Conservation (phyloP, 169 alveolate species). For the Eimeria mitis region DNA sequence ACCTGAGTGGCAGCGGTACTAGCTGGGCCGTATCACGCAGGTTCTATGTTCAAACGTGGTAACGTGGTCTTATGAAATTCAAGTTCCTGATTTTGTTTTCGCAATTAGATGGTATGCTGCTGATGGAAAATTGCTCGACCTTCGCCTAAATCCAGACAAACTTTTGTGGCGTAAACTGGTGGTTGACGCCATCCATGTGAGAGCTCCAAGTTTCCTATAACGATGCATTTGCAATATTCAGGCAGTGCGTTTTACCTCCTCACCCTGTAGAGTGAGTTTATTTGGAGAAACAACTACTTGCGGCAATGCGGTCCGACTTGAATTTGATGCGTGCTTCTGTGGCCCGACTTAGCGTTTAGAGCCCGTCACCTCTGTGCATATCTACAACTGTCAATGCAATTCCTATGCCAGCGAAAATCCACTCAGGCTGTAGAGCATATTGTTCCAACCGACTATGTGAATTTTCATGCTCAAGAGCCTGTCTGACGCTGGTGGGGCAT, state of each 20-base stretch:
- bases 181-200: not conserved
- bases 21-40: not conserved
- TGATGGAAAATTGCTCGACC: not conserved
- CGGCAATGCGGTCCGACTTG: not conserved
- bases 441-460: not conserved
- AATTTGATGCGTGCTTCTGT: not conserved
- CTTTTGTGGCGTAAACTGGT: not conserved
- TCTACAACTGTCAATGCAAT: not conserved
- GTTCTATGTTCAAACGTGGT: not conserved
- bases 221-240: not conserved
- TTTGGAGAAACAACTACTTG: not conserved
- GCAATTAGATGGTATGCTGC: not conserved
- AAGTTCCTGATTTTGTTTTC: not conserved
- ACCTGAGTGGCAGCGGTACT: not conserved
- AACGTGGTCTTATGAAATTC: not conserved
- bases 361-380: not conserved
- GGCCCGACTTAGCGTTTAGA: not conserved
- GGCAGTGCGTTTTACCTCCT: not conserved
- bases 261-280: not conserved
- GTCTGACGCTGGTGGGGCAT: not conserved
- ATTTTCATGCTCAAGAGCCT: not conserved
- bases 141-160: not conserved
- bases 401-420: not conserved
- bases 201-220: not conserved
- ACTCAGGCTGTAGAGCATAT: not conserved